phyloP scores from a whole-genome alignment of 2,329 filamentous ascomycete genomes.

The Xylaria sp. region DNA sequence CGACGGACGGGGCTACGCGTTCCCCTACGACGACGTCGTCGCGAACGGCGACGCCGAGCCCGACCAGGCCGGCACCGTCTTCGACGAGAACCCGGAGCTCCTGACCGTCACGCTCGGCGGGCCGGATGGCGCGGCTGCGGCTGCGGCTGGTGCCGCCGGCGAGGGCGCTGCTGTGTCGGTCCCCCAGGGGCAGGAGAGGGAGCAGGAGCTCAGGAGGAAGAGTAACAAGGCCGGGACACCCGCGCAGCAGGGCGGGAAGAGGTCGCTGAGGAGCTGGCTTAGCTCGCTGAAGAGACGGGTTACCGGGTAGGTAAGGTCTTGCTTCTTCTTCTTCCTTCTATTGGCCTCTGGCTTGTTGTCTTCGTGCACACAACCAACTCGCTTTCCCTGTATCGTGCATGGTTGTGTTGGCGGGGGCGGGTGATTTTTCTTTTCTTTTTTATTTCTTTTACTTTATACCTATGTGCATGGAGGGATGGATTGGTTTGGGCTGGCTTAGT shows the following conservation, averaged over 20 bases:
- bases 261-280: conserved; percentile 14
- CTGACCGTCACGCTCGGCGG: conserved; percentile 62
- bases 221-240: conserved; percentile 17
- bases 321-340: not conserved
- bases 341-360: not conserved
- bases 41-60: conserved; percentile 47
- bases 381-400: not conserved
- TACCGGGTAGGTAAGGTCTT: conserved; percentile 3
- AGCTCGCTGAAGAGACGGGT: conserved; percentile 12
- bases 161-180: conserved; percentile 1
- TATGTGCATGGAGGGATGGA: conserved; percentile 23
- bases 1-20: conserved; percentile 67
- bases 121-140: conserved; percentile 4
- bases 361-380: too few species aligned
- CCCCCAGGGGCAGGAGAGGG: conserved; percentile 20
- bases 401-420: not conserved
- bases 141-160: conserved; percentile 1
- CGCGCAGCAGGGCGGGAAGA: not conserved
- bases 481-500: not conserved
- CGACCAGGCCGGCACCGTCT: conserved; percentile 66
- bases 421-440: conserved; percentile 26
- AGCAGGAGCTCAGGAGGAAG: conserved; percentile 26
- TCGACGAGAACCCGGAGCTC: conserved; percentile 56
- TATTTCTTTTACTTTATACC: conserved; percentile 8
- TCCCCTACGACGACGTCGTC: conserved; percentile 72